These are phyloP conservation scores for Astrocystis sublimbata DNA, from an alignment of 495 filamentous ascomycete genomes.

Conservation along the genomic window DNA sequence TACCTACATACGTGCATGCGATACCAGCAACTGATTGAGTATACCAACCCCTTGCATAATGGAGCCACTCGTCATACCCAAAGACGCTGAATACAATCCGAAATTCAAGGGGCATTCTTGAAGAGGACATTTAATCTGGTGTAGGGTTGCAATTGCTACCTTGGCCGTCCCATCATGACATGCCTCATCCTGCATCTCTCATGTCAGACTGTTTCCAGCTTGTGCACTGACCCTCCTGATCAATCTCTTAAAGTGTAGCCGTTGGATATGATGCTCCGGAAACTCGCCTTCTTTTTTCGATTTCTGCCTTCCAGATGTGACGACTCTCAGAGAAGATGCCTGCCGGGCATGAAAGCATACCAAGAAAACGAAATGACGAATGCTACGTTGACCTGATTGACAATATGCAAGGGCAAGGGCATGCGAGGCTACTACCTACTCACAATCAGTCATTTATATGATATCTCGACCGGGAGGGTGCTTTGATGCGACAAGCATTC, in stretches of 20 bases:
- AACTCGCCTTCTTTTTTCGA: too few relatives aligned
- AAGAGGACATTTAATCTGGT: neutral
- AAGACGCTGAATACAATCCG: conserved; percentile 25
- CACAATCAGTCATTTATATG: neutral
- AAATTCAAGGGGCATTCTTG: conserved; percentile 4
- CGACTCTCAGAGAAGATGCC: neutral
- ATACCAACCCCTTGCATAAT: conserved; percentile 36
- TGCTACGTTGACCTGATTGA: conserved; percentile 28
- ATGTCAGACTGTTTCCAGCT: conserved; percentile 3
- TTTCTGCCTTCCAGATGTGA: conserved; percentile 2
- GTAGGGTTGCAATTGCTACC: conserved; percentile 20
- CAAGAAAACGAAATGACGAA: conserved; percentile 32
- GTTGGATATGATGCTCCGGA: too few relatives aligned
- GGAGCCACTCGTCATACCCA: conserved; percentile 32
- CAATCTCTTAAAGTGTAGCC: neutral
- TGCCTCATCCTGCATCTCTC: conserved; percentile 8
- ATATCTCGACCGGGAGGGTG: neutral
- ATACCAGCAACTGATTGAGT: conserved; percentile 8
- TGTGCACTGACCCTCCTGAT: conserved; percentile 15
- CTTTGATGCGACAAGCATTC: neutral
- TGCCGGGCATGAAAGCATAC: conserved; percentile 17
- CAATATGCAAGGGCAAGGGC: neutral
- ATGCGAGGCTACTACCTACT: conserved; percentile 32
- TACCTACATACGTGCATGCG: conserved; percentile 5
- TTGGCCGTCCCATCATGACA: conserved; percentile 1